A percentile compares a stretch with the other conserved stretches of the same genome.
Conservation (phyloP, 371 early-diverging fungal species). For the Saksenaea oblongispora region DNA sequence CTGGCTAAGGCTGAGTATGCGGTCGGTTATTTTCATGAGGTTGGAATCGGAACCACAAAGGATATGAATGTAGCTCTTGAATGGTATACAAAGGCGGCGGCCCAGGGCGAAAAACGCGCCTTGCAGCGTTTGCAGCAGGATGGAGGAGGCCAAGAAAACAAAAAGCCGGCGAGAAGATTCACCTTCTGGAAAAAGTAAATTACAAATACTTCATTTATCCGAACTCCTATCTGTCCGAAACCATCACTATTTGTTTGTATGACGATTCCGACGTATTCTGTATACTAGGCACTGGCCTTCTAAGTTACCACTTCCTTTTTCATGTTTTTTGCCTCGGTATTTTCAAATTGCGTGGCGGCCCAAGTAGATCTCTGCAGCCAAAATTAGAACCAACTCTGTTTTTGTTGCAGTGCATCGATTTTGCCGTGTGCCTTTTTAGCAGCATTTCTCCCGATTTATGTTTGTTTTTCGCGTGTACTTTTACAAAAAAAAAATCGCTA, state of each 20-base stretch:
- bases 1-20: slow-evolving; percentile 92
- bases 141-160: neutral
- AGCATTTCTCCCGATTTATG: no score
- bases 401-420: neutral
- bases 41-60: slow-evolving; percentile 76
- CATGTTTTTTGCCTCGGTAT: neutral
- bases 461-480: no score
- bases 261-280: neutral
- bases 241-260: neutral
- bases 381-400: neutral
- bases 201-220: neutral
- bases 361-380: neutral
- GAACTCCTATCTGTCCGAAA: neutral
- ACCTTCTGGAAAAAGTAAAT: slow-evolving; percentile 3
- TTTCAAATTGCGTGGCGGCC: neutral
- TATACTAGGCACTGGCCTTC: neutral
- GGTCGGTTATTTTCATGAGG: slow-evolving; percentile 92
- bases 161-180: neutral
- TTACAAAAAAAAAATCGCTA: no score
- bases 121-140: slow-evolving; percentile 26
- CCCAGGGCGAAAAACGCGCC: slow-evolving; percentile 47
- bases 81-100: slow-evolving; percentile 67
- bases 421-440: no score
- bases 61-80: slow-evolving; percentile 70
- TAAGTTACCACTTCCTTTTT: neutral